These are phyloP conservation scores for Aureobasidium pullulans DNA, from an alignment of 2,329 filamentous ascomycete genomes.

Conservation along the genomic window DNA sequence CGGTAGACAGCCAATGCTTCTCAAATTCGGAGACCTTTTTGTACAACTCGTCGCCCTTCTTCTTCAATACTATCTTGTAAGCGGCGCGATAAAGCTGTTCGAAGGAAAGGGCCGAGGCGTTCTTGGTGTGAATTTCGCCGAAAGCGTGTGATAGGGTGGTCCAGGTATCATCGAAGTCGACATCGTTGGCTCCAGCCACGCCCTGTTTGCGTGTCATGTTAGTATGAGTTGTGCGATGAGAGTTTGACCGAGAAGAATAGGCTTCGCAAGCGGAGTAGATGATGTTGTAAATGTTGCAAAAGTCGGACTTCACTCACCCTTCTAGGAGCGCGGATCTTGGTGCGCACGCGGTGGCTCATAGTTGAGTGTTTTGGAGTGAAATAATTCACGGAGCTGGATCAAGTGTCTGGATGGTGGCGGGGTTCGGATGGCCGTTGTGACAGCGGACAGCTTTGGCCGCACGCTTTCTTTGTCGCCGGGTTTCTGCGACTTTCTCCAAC, in stretches of 20 bases:
- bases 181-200: constrained; percentile 48
- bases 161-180: constrained; percentile 87
- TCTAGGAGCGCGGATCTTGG: constrained; percentile 60
- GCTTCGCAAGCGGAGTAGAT: background rate
- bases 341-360: constrained; percentile 2
- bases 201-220: constrained; percentile 37
- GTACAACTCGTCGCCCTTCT: constrained; percentile 77
- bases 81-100: constrained; percentile 90
- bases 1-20: constrained; percentile 65
- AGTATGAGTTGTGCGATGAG: background rate
- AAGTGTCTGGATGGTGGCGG: background rate
- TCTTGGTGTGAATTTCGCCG: constrained; percentile 82
- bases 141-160: constrained; percentile 67
- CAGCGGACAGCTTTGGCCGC: constrained; percentile 11
- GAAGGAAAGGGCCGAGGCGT: constrained; percentile 83
- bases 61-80: constrained; percentile 88
- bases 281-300: background rate
- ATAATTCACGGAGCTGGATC: background rate
- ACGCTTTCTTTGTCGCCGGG: background rate
- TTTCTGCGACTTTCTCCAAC: background rate
- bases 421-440: constrained; percentile 1
- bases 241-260: background rate
- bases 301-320: constrained; percentile 45
- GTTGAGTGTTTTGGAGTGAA: background rate
- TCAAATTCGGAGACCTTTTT: constrained; percentile 74